These are phyloP conservation scores for Podospora conica DNA, from an alignment of 495 filamentous ascomycete species.

Conservation along the genomic window DNA sequence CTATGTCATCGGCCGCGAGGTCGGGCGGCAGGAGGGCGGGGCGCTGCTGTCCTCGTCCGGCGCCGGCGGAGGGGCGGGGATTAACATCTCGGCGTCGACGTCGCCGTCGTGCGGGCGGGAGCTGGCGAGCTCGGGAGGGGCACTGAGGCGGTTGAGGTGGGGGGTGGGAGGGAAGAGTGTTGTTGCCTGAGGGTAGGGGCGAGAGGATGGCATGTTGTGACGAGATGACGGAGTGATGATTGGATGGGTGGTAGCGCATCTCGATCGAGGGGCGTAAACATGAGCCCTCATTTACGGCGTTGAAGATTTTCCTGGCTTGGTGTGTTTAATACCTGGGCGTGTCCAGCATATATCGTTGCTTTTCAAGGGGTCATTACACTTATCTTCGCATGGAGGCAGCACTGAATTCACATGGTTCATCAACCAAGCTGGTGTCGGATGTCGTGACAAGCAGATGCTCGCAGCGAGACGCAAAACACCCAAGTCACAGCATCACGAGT, in stretches of 20 bases:
- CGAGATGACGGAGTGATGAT: neutral
- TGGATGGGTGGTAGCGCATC: neutral
- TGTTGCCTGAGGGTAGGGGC: constrained; percentile 22
- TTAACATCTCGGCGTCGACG: constrained; percentile 3
- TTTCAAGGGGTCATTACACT: neutral
- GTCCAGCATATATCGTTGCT: neutral
- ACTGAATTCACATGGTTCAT: neutral
- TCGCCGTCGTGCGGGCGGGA: constrained; percentile 41
- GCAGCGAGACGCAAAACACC: neutral
- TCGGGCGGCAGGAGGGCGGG: constrained; percentile 59
- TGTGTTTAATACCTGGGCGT: neutral
- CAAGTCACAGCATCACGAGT: neutral
- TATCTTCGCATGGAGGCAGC: neutral
- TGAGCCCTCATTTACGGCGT: neutral
- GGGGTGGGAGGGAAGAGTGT: constrained; percentile 38
- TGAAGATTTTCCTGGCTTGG: neutral
- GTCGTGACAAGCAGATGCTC: neutral
- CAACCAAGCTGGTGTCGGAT: neutral
- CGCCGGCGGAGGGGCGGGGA: constrained; percentile 27
- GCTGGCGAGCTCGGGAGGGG: constrained; percentile 34
- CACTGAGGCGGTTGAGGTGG: constrained; percentile 44
- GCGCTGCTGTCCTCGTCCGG: constrained; percentile 28
- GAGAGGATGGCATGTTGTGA: neutral
- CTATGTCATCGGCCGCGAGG: constrained; percentile 80
- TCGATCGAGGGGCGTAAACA: neutral